These are phyloP conservation scores for Astragalus membranaceus DNA, from an alignment of 306 rosid genomes.

Conservation along the genomic window DNA sequence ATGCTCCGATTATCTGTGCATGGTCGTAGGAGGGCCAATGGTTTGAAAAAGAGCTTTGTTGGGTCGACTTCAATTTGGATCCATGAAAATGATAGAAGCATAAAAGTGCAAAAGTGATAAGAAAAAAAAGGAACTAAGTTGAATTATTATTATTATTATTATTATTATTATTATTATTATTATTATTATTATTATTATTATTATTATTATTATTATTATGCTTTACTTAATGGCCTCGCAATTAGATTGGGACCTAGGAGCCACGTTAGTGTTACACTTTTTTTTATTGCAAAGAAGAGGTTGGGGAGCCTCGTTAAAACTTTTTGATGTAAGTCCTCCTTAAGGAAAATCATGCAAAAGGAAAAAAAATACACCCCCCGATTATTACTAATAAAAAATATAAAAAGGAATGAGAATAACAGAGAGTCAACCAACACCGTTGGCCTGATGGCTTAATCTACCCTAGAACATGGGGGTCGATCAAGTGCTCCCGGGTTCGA, in stretches of 20 bases:
- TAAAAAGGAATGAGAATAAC: too few relatives aligned
- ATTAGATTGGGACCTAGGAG: background rate
- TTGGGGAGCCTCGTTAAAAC: too few relatives aligned
- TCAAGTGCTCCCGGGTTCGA: too few relatives aligned
- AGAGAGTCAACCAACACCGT: too few relatives aligned
- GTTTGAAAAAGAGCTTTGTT: background rate
- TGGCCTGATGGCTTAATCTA: too few relatives aligned
- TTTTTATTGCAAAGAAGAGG: too few relatives aligned
- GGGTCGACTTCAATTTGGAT: conserved; percentile 1
- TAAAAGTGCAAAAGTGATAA: conserved; percentile 3
- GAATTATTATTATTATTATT: background rate
- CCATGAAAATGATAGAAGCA: background rate
- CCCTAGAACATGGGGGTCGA: too few relatives aligned
- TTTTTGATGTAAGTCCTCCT: too few relatives aligned
- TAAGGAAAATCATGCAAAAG: too few relatives aligned
- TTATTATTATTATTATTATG: background rate
- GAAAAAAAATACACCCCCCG: too few relatives aligned
- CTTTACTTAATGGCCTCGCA: background rate
- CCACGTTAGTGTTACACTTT: background rate
- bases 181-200: background rate
- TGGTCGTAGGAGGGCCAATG: background rate
- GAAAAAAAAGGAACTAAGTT: background rate
- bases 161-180: background rate
- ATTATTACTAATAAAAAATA: too few relatives aligned
- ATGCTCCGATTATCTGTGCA: conserved; percentile 8